phyloP scores from a whole-genome alignment of 2,329 filamentous ascomycete genomes.

The Dactylellina sp. region DNA sequence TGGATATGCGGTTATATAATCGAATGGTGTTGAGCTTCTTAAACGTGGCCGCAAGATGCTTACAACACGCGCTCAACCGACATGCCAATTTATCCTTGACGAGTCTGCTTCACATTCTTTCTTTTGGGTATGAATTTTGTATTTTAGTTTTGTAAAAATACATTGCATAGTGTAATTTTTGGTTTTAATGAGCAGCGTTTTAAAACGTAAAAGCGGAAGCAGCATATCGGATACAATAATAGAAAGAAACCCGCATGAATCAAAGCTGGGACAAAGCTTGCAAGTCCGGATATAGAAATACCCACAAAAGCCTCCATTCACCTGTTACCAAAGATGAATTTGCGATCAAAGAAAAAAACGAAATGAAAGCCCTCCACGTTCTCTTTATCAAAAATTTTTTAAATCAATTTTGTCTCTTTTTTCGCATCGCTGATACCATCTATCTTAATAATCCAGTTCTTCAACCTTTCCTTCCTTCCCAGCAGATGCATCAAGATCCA shows the following conservation, averaged over 20 bases:
- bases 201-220: conserved; percentile 5
- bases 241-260: conserved; percentile 8
- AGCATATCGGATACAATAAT: conserved; percentile 18
- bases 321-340: conserved; percentile 5
- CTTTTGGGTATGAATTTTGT: neutral
- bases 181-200: conserved; percentile 1
- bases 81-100: neutral
- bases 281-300: conserved; percentile 12
- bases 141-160: conserved; percentile 40
- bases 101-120: neutral
- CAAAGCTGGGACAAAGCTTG: conserved; percentile 7
- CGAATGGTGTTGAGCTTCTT: conserved; percentile 14
- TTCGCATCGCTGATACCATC: conserved; percentile 24
- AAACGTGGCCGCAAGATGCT: conserved; percentile 52
- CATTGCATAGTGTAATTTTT: conserved; percentile 19
- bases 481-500: conserved; percentile 89
- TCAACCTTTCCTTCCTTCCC: conserved; percentile 73
- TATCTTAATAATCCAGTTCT: conserved; percentile 84
- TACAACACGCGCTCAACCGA: conserved; percentile 12
- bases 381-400: neutral
- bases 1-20: neutral
- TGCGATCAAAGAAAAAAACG: conserved; percentile 5
- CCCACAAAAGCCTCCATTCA: conserved; percentile 45
- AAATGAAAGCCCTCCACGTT: neutral
- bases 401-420: conserved; percentile 20